Conservation (phyloP, 2,329 filamentous ascomycete species). For the Sclerotinia sclerotiorum region DNA sequence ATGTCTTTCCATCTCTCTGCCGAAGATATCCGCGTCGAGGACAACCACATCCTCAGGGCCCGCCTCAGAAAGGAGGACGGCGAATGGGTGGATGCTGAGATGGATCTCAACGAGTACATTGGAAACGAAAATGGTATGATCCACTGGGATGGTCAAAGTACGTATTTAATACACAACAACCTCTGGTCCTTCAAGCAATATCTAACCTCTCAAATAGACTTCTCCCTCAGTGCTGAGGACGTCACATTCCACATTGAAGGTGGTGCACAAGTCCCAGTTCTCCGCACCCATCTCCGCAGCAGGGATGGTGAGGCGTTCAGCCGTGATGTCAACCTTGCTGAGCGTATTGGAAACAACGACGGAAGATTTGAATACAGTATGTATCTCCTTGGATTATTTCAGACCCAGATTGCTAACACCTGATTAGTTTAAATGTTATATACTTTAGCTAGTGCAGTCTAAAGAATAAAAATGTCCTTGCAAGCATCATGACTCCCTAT, state of each 20-base stretch:
- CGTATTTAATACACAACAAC: neutral
- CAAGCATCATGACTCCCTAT: constrained; percentile 3
- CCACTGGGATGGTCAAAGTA: constrained; percentile 41
- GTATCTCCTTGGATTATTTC: constrained; percentile 18
- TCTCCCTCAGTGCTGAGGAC: constrained; percentile 42
- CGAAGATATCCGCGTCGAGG: constrained; percentile 48
- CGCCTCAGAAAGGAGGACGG: constrained; percentile 47
- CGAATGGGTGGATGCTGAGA: constrained; percentile 45
- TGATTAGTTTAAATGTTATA: constrained; percentile 14
- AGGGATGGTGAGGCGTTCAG: constrained; percentile 40
- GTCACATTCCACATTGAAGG: constrained; percentile 45
- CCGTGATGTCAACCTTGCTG: constrained; percentile 46
- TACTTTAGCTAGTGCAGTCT: constrained; percentile 21
- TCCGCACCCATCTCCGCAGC: constrained; percentile 43
- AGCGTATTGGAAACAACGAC: constrained; percentile 45
- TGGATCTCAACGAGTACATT: constrained; percentile 58
- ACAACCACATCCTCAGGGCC: constrained; percentile 55
- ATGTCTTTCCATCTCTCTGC: constrained; percentile 53
- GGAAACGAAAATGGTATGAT: constrained; percentile 52
- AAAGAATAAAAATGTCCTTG: constrained; percentile 17
- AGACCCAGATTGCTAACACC: neutral
- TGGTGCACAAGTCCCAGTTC: constrained; percentile 44
- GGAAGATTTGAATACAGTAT: constrained; percentile 44
- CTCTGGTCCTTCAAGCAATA: no score
- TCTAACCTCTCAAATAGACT: constrained; percentile 33